Evolutionary conservation across 2,329 filamentous ascomycete species (phyloP).

Genomic region (Talaromyces sp.): DNA sequence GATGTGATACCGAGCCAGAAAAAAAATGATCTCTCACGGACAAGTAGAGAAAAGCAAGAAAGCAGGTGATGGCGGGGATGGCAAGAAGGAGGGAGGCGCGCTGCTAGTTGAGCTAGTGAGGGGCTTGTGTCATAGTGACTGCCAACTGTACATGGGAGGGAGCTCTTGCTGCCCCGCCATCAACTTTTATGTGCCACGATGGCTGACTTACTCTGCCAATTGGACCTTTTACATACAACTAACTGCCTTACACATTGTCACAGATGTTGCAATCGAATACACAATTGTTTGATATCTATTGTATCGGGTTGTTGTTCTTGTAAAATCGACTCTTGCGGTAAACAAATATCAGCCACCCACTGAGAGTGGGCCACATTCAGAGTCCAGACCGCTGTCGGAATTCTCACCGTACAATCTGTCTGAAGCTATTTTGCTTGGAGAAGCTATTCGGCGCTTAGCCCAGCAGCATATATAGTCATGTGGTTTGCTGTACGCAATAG

Average conservation of each 20-base stretch:
- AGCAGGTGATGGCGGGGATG: not conserved
- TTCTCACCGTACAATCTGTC: not conserved
- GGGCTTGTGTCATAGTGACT: conserved; percentile 10
- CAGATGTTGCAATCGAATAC: not conserved
- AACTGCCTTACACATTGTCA: too few species aligned
- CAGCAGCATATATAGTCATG: too few species aligned
- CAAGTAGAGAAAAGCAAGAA: not conserved
- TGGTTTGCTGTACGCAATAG: not conserved
- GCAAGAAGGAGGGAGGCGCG: not conserved
- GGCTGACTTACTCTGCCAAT: not conserved
- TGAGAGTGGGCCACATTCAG: not conserved
- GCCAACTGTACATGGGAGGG: not conserved
- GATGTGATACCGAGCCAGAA: not conserved
- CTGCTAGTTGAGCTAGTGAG: not conserved
- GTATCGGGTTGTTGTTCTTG: not conserved
- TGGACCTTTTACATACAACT: not conserved
- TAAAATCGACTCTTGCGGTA: not conserved
- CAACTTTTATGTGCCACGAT: not conserved
- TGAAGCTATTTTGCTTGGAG: not conserved
- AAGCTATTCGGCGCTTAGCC: too few species aligned
- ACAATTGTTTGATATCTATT: not conserved
- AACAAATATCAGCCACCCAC: not conserved
- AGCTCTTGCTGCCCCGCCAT: conserved; percentile 1
- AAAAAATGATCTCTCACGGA: not conserved
- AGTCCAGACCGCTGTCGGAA: not conserved